Evolutionary conservation across 805 yeast genomes (phyloP).

Genomic region (Hanseniaspora occidentalis): DNA sequence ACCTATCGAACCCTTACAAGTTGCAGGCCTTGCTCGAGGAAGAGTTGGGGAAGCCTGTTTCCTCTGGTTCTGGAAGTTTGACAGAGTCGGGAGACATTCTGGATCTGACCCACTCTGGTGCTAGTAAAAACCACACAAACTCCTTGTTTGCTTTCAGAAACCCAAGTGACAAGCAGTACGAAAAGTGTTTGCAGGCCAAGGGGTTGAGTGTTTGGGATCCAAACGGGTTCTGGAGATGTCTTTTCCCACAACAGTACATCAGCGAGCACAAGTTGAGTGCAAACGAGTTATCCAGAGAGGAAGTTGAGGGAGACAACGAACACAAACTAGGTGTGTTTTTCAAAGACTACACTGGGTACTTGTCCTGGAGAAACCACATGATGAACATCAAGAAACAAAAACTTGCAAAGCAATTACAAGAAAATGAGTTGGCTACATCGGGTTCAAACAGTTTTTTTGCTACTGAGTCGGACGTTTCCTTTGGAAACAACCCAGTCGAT

Average conservation of each 20-base stretch:
- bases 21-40: not conserved
- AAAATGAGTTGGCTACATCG: too few species aligned
- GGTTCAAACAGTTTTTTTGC: too few species aligned
- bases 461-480: too few species aligned
- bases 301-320: constrained; percentile 32
- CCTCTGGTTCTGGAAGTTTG: too few species aligned
- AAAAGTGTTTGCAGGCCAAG: constrained; percentile 45
- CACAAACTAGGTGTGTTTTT: constrained; percentile 50
- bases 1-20: not conserved
- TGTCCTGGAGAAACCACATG: constrained; percentile 40
- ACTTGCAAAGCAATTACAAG: too few species aligned
- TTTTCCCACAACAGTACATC: constrained; percentile 50
- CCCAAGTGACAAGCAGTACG: constrained; percentile 48
- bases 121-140: not conserved
- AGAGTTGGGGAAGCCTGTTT: constrained; percentile 5
- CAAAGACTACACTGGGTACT: constrained; percentile 46
- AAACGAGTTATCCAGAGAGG: constrained; percentile 41
- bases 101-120: too few species aligned
- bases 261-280: constrained; percentile 22
- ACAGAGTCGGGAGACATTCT: too few species aligned
- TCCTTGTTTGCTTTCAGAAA: constrained; percentile 3
- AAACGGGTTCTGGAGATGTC: constrained; percentile 81
- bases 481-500: too few species aligned
- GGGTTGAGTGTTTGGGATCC: constrained; percentile 79
- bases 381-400: not conserved